These are phyloP conservation scores for Trifolium fragiferum DNA, from an alignment of 306 rosid genomes.

Conservation along the genomic window DNA sequence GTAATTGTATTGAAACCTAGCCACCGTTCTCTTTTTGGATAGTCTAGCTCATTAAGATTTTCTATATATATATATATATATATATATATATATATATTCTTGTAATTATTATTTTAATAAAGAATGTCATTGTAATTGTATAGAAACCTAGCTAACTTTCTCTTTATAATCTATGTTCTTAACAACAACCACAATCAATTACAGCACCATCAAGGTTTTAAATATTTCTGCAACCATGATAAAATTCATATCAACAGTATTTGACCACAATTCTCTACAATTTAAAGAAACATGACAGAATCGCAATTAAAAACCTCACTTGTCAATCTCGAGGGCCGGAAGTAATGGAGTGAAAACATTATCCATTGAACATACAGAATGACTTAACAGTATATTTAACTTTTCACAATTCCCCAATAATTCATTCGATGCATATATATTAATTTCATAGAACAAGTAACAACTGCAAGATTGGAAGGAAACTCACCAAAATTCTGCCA, in stretches of 20 bases:
- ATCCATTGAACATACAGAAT: too few species aligned
- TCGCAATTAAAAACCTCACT: not conserved
- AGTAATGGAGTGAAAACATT: conserved; percentile 8
- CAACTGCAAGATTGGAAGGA: conserved; percentile 22
- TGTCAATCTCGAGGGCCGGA: not conserved
- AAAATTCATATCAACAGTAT: not conserved
- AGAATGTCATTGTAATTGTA: too few species aligned
- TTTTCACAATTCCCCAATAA: not conserved
- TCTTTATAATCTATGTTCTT: too few species aligned
- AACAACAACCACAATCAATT: too few species aligned
- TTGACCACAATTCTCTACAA: not conserved
- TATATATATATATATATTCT: too few species aligned
- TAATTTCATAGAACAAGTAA: not conserved
- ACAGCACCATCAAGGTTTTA: too few species aligned
- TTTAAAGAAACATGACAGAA: not conserved
- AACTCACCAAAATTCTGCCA: conserved; percentile 90
- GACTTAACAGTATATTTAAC: not conserved
- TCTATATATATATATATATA: too few species aligned
- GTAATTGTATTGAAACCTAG: too few species aligned
- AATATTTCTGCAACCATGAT: not conserved
- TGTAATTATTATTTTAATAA: too few species aligned
- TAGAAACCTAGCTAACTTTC: too few species aligned
- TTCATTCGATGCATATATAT: conserved; percentile 3
- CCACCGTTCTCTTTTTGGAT: too few species aligned
- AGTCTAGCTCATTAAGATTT: too few species aligned